Evolutionary conservation across 1,139 yeast species (phyloP).

Genomic region (Hyphopichia fennica): DNA sequence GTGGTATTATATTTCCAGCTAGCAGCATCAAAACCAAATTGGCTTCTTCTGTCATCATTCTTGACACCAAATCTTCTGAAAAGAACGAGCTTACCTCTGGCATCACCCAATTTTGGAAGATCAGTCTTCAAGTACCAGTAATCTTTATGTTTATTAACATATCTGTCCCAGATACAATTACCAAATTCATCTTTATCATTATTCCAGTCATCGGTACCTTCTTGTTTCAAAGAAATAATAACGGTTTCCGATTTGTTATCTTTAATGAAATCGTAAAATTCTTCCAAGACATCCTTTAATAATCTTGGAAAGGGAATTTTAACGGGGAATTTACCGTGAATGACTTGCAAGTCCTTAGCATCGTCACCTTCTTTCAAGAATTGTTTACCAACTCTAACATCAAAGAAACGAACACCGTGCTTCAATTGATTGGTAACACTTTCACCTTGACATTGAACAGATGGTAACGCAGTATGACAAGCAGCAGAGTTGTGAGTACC

Average conservation of each 20-base stretch:
- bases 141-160: constrained; percentile 49
- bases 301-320: constrained; percentile 58
- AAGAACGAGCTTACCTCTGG: constrained; percentile 65
- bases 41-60: constrained; percentile 38
- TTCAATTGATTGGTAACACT: constrained; percentile 61
- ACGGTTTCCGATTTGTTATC: constrained; percentile 59
- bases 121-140: constrained; percentile 61
- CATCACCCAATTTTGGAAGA: constrained; percentile 60
- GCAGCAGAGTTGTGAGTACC: constrained; percentile 86
- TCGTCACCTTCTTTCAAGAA: constrained; percentile 49
- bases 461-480: constrained; percentile 69
- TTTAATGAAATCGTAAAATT: constrained; percentile 58
- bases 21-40: constrained; percentile 68
- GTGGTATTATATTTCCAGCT: constrained; percentile 69
- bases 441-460: constrained; percentile 76
- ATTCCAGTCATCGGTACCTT: constrained; percentile 69
- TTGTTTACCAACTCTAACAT: constrained; percentile 63
- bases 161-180: constrained; percentile 61
- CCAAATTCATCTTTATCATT: constrained; percentile 65
- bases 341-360: constrained; percentile 61
- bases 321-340: constrained; percentile 79
- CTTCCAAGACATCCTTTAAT: constrained; percentile 49
- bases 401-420: constrained; percentile 74
- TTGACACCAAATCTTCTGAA: constrained; percentile 72
- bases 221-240: constrained; percentile 70